Evolutionary conservation across 768 basidiomycete species (phyloP).

Genomic region (Lactarius deliciosus): DNA sequence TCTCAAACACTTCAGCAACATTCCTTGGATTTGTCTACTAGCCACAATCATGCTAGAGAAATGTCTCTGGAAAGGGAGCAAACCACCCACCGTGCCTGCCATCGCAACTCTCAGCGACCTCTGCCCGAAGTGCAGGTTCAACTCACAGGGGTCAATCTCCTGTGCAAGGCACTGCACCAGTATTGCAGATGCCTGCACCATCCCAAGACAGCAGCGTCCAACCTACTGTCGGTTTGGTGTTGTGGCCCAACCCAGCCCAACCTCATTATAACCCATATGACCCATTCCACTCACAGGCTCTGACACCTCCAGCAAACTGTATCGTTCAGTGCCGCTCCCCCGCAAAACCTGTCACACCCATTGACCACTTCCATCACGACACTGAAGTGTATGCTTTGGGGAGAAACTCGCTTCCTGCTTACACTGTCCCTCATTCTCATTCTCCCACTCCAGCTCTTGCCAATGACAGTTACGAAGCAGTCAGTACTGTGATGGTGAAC

Average conservation of each 20-base stretch:
- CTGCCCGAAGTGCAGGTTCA: slow-evolving; percentile 9
- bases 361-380: slow-evolving; percentile 65
- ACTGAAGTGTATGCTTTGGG: too few species aligned
- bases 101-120: slow-evolving; percentile 17
- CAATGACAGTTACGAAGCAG: slow-evolving; percentile 69
- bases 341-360: slow-evolving; percentile 33
- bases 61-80: background rate
- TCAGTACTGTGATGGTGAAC: slow-evolving; percentile 55
- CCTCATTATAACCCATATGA: too few species aligned
- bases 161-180: background rate
- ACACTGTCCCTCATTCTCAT: slow-evolving; percentile 59
- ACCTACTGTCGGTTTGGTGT: slow-evolving; percentile 17
- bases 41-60: background rate
- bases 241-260: slow-evolving; percentile 4
- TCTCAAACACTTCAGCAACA: slow-evolving; percentile 17
- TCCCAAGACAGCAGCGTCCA: slow-evolving; percentile 8
- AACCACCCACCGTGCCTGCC: slow-evolving; percentile 7
- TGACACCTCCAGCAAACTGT: too few species aligned
- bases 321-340: too few species aligned
- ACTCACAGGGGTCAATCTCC: slow-evolving; percentile 8
- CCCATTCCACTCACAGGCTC: too few species aligned
- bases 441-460: slow-evolving; percentile 75
- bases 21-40: slow-evolving; percentile 12
- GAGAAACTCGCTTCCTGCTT: slow-evolving; percentile 48
- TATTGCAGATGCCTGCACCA: slow-evolving; percentile 10